A percentile compares a stretch with the other conserved stretches of the same genome.
These are phyloP conservation scores for Blakeslea trispora DNA, from an alignment of 371 early-diverging fungal genomes.

Conservation along the genomic window DNA sequence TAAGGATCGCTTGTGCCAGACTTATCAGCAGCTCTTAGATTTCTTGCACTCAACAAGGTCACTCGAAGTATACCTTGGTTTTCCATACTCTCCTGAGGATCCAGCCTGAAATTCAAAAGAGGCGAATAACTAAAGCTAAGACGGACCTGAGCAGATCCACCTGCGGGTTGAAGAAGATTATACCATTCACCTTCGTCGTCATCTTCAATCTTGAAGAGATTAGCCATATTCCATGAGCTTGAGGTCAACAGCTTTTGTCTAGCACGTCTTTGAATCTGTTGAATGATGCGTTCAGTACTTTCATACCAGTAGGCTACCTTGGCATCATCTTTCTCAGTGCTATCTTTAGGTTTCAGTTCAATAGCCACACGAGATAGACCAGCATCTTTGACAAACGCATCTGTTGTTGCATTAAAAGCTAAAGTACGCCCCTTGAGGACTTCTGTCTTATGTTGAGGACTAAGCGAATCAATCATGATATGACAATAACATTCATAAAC, in stretches of 20 bases:
- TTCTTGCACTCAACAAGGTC: constrained; percentile 46
- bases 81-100: constrained; percentile 62
- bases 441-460: constrained; percentile 38
- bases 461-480: constrained; percentile 39
- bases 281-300: constrained; percentile 32
- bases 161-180: constrained; percentile 33
- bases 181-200: constrained; percentile 44
- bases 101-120: constrained; percentile 42
- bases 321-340: constrained; percentile 32
- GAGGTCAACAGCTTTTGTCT: constrained; percentile 3
- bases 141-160: constrained; percentile 40
- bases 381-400: constrained; percentile 64
- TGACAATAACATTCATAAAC: constrained; percentile 35
- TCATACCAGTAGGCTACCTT: constrained; percentile 44
- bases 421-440: constrained; percentile 29
- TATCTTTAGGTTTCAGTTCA: constrained; percentile 36
- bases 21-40: constrained; percentile 55
- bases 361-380: constrained; percentile 61
- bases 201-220: constrained; percentile 7
- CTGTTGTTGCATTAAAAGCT: constrained; percentile 40
- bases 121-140: constrained; percentile 59
- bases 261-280: constrained; percentile 27
- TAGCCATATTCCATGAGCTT: background rate
- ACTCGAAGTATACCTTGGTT: constrained; percentile 57
- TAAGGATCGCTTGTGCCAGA: constrained; percentile 82